These are phyloP conservation scores for Musa acuminata DNA, from an alignment of 176 grass and related monocot genomes.

Conservation along the genomic window DNA sequence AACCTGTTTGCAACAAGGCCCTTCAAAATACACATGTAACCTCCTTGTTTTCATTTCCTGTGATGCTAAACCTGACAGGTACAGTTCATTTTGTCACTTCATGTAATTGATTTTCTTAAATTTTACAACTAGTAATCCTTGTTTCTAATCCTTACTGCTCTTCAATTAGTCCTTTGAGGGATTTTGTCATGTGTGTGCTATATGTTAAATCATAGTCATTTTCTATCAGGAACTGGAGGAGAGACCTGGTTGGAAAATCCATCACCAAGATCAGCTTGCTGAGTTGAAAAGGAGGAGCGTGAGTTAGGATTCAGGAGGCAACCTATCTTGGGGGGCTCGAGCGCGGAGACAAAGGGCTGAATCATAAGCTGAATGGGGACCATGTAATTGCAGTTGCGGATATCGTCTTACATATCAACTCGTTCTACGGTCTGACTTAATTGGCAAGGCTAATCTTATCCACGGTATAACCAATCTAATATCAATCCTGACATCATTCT, in stretches of 20 bases:
- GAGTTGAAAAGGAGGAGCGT: constrained; percentile 49
- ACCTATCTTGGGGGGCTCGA: constrained; percentile 61
- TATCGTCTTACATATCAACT: neutral
- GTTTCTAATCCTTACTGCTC: neutral
- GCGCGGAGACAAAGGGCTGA: constrained; percentile 47
- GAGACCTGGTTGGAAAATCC: constrained; percentile 43
- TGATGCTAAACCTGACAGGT: neutral
- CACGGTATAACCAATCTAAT: no score
- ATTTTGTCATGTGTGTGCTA: neutral
- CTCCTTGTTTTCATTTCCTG: neutral
- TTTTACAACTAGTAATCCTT: neutral
- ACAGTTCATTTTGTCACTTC: no score
- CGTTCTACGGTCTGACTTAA: neutral
- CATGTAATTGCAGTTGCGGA: neutral
- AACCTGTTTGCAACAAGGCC: no score
- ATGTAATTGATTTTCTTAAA: no score
- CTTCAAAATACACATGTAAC: no score
- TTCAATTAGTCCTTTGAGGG: neutral
- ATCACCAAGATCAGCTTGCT: constrained; percentile 55
- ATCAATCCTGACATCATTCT: no score
- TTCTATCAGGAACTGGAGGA: constrained; percentile 41
- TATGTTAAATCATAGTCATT: neutral
- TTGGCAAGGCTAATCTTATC: neutral
- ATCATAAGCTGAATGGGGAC: constrained; percentile 18
- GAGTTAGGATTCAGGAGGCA: constrained; percentile 41